Conservation (phyloP, 495 filamentous ascomycete species). For the Platismatia glauca region DNA sequence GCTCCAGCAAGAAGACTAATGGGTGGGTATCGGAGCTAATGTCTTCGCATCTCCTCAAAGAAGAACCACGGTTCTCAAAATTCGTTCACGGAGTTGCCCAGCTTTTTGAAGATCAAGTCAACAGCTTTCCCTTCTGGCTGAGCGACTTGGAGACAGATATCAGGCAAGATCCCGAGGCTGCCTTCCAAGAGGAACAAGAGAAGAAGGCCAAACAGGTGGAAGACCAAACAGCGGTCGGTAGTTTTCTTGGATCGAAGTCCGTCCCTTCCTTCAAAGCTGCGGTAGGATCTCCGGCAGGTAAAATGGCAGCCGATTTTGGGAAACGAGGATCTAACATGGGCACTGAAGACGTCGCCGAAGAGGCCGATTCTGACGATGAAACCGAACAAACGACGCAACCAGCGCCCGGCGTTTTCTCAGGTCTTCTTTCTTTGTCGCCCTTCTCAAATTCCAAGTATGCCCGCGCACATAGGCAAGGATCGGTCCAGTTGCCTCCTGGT, state of each 20-base stretch:
- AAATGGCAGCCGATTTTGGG: slow-evolving; percentile 27
- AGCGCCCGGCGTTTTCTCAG: slow-evolving; percentile 29
- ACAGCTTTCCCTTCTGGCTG: slow-evolving; percentile 93
- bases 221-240: slow-evolving; percentile 82
- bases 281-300: slow-evolving; percentile 53
- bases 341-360: slow-evolving; percentile 29
- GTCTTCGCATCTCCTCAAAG: slow-evolving; percentile 82
- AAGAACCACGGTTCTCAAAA: slow-evolving; percentile 85
- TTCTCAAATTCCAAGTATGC: slow-evolving; percentile 67
- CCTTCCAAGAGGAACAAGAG: slow-evolving; percentile 87
- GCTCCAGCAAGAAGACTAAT: slow-evolving; percentile 54
- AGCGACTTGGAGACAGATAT: slow-evolving; percentile 85
- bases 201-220: slow-evolving; percentile 67
- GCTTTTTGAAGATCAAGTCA: slow-evolving; percentile 92
- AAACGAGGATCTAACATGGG: slow-evolving; percentile 22
- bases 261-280: slow-evolving; percentile 45
- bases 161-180: slow-evolving; percentile 77
- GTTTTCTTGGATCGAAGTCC: slow-evolving; percentile 51
- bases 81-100: slow-evolving; percentile 89
- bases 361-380: slow-evolving; percentile 37
- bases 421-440: slow-evolving; percentile 54
- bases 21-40: slow-evolving; percentile 87
- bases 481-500: slow-evolving; percentile 61
- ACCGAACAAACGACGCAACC: slow-evolving; percentile 20
- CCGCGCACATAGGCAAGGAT: slow-evolving; percentile 39